Base-by-base conservation (phyloP, 2,329 filamentous ascomycete genomes). In the Cladophialophora yegresii region DNA sequence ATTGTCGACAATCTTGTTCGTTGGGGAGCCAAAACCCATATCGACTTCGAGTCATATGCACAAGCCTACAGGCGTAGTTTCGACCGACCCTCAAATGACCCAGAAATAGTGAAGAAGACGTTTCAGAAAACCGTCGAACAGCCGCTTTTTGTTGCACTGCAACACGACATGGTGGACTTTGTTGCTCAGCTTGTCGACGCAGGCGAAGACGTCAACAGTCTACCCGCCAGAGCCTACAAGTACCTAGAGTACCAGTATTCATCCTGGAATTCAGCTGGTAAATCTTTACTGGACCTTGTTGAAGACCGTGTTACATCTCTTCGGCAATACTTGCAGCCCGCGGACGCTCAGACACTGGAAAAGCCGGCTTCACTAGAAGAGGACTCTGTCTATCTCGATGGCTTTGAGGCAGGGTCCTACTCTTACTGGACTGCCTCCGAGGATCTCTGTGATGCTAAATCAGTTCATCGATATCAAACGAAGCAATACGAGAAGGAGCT, bases 21-120 rank as follows among this genome's bases (percentile, higher is more conserved):
- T 2, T 78, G 81, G 5, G 90, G 90, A 1, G 87, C 89, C 1
- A 77, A 81, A 0, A 77, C 85, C 0, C 75, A 82, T 0, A 81
- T 92, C 36, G 81, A 85, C 7, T 89, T 88, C 64, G 85, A 87
- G 33, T 80, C 80, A 2, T 92, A 86, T 82, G 76, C 89, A 47
- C 87, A 87, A 71, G 78, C 83, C 0, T 82, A 81, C 66, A 74
- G 85, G 40, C 78, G 77, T 0, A 74, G 79, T 0, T 78, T 75
- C 49, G 70, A 80, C 23, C 72, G 73, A 22, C 69, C 73, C 12
- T 62, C 69, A 8, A 20, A 63, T 36, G 64, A 62, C 51, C 58
- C 62, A 0, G 83, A 88, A 23, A 56, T 74, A 0, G 87, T 86
- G 61, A 75, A 82, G 62, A 74, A 75, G 1, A 69, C 70, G 0